phyloP scores from a whole-genome alignment of 108 stramenopile species.

The Pseudonitzschia delicatissima region DNA sequence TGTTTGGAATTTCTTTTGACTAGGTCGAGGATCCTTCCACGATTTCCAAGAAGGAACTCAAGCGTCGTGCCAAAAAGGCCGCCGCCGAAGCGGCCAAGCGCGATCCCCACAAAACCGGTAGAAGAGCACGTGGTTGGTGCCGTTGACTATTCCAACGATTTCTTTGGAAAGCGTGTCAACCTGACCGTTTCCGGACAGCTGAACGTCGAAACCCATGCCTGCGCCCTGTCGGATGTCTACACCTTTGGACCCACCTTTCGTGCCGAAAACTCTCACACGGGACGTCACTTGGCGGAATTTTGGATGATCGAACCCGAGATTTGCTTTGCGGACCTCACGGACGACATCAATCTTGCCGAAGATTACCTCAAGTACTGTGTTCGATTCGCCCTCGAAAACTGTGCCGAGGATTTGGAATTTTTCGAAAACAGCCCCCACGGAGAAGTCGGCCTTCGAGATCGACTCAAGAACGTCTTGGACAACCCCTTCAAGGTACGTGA shows the following conservation, averaged over 20 bases:
- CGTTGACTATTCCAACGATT: conserved; percentile 74
- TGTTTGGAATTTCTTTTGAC: not conserved
- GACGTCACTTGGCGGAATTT: conserved; percentile 95
- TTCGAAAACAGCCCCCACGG: conserved; percentile 75
- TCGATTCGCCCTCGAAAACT: conserved; percentile 81
- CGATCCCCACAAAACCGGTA: conserved; percentile 41
- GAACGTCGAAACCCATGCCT: conserved; percentile 90
- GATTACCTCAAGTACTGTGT: conserved; percentile 93
- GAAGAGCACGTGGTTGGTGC: conserved; percentile 45
- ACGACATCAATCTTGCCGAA: conserved; percentile 89
- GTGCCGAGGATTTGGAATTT: conserved; percentile 84
- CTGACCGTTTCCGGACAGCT: conserved; percentile 94
- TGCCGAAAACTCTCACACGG: conserved; percentile 93
- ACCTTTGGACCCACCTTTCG: conserved; percentile 94
- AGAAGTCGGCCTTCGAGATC: conserved; percentile 58
- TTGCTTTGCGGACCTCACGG: conserved; percentile 77
- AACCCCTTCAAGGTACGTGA: conserved; percentile 56
- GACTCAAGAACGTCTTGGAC: conserved; percentile 66
- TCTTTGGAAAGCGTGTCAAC: conserved; percentile 68
- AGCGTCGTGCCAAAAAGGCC: conserved; percentile 28
- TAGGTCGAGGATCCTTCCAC: conserved; percentile 8
- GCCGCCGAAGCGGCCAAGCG: conserved; percentile 12
- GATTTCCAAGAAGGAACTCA: conserved; percentile 36
- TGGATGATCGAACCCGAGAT: conserved; percentile 96
- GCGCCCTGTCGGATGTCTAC: conserved; percentile 91